Conservation (phyloP, 73 alveolate species). For the Paramecium tetraurelia region DNA sequence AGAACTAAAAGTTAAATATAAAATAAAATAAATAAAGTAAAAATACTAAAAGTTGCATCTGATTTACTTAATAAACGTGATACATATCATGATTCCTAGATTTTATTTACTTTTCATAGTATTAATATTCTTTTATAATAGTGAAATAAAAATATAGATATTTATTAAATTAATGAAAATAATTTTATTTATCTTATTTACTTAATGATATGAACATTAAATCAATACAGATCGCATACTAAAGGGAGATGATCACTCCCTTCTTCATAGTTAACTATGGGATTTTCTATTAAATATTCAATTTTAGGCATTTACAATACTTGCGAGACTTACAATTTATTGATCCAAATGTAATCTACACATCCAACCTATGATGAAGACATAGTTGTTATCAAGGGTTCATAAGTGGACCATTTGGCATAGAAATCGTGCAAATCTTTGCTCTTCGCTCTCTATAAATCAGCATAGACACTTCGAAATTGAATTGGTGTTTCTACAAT, state of each 20-base stretch:
- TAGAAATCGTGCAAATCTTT: background rate
- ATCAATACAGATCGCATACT: slow-evolving; percentile 30
- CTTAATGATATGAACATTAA: background rate
- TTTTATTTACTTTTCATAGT: too few relatives aligned
- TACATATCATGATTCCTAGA: too few relatives aligned
- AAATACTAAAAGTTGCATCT: background rate
- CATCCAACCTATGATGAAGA: background rate
- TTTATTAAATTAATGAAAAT: too few relatives aligned
- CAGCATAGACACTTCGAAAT: slow-evolving; percentile 21
- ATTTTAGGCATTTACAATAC: background rate
- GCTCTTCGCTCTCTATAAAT: background rate
- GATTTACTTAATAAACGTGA: background rate
- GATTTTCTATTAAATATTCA: background rate
- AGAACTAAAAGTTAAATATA: background rate
- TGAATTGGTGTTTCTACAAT: slow-evolving; percentile 12
- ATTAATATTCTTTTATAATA: too few relatives aligned
- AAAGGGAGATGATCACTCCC: slow-evolving; percentile 23
- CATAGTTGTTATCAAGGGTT: slow-evolving; percentile 24
- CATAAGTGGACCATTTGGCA: slow-evolving; percentile 42
- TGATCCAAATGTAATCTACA: slow-evolving; percentile 40
- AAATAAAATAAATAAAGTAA: too few relatives aligned
- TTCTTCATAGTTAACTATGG: background rate
- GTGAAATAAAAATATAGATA: too few relatives aligned
- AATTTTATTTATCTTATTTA: background rate
- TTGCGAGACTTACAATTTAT: background rate